phyloP scores from a whole-genome alignment of 148 eudicot species.

The Rheum nobile region DNA sequence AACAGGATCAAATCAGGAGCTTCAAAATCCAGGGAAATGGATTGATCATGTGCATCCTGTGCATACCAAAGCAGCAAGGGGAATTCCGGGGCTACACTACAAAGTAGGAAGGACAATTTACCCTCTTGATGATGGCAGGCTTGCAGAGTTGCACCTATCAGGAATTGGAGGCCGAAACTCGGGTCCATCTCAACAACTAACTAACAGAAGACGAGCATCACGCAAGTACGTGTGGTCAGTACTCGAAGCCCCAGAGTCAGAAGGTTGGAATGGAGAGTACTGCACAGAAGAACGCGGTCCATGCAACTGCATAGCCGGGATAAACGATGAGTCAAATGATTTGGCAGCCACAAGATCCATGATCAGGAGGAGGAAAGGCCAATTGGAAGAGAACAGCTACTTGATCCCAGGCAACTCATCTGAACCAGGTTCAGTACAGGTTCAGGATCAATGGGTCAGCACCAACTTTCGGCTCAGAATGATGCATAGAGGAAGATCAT shows the following conservation, averaged over 20 bases:
- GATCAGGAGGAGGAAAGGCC: slow-evolving; percentile 41
- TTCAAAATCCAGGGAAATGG: slow-evolving; percentile 32
- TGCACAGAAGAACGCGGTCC: slow-evolving; percentile 74
- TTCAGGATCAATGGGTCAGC: slow-evolving; percentile 24
- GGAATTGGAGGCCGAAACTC: slow-evolving; percentile 60
- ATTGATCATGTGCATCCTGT: slow-evolving; percentile 58
- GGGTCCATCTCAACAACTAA: slow-evolving; percentile 37
- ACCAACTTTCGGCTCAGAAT: slow-evolving; percentile 38
- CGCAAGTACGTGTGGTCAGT: slow-evolving; percentile 58
- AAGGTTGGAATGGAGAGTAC: slow-evolving; percentile 92
- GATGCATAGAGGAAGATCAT: slow-evolving; percentile 57
- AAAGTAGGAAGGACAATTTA: slow-evolving; percentile 54
- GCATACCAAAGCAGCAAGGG: slow-evolving; percentile 54
- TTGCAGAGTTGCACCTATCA: slow-evolving; percentile 62
- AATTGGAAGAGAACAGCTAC: slow-evolving; percentile 28
- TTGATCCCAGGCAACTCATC: slow-evolving; percentile 12
- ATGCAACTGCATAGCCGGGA: slow-evolving; percentile 53
- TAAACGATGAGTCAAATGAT: slow-evolving; percentile 38
- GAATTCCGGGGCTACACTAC: slow-evolving; percentile 45
- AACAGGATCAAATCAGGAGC: slow-evolving; percentile 30
- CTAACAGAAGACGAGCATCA: slow-evolving; percentile 32
- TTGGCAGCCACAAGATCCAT: slow-evolving; percentile 19
- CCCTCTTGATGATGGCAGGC: slow-evolving; percentile 71
- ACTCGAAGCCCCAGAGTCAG: slow-evolving; percentile 67
- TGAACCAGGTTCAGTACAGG: slow-evolving; percentile 17